These are phyloP conservation scores for Tieghemiomyces parasiticus DNA, from an alignment of 192 early-diverging fungal species.

Conservation along the genomic window DNA sequence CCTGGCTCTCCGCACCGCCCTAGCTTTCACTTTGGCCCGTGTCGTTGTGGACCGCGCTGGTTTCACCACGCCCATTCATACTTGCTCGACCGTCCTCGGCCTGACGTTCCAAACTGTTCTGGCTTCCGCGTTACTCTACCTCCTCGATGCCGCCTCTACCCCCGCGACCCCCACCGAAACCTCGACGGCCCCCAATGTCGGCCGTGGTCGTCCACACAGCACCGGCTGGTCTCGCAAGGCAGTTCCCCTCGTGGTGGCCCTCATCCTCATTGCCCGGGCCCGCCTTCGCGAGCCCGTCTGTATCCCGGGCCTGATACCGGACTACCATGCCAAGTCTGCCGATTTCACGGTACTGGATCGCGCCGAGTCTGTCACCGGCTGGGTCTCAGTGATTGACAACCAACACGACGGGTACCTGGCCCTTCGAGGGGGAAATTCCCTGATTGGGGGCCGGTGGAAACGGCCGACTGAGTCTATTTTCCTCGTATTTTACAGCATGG, in stretches of 20 bases:
- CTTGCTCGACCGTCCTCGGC: neutral
- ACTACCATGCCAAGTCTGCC: slow-evolving; percentile 14
- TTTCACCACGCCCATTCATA: neutral
- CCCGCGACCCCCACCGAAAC: neutral
- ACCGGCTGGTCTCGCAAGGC: too few relatives aligned
- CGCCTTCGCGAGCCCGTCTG: slow-evolving; percentile 33
- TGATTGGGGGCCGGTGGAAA: slow-evolving; percentile 71
- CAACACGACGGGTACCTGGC: slow-evolving; percentile 37
- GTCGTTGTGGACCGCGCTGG: neutral
- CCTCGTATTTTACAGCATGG: slow-evolving; percentile 67
- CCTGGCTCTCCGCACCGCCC: neutral
- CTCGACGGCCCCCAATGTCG: neutral
- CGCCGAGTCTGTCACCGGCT: slow-evolving; percentile 71
- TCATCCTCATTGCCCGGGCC: slow-evolving; percentile 14
- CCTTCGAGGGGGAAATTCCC: slow-evolving; percentile 74
- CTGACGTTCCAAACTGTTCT: neutral
- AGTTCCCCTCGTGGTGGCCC: slow-evolving; percentile 11
- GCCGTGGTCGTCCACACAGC: too few relatives aligned
- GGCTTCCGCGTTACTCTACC: neutral
- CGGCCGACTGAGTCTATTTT: slow-evolving; percentile 56
- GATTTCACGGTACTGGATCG: slow-evolving; percentile 37
- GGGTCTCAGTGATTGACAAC: slow-evolving; percentile 51
- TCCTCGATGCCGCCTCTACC: too few relatives aligned
- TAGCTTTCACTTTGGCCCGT: neutral
- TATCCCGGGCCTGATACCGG: slow-evolving; percentile 23